Evolutionary conservation across 768 basidiomycete genomes (phyloP).

Genomic region (Exidia glandulosa): DNA sequence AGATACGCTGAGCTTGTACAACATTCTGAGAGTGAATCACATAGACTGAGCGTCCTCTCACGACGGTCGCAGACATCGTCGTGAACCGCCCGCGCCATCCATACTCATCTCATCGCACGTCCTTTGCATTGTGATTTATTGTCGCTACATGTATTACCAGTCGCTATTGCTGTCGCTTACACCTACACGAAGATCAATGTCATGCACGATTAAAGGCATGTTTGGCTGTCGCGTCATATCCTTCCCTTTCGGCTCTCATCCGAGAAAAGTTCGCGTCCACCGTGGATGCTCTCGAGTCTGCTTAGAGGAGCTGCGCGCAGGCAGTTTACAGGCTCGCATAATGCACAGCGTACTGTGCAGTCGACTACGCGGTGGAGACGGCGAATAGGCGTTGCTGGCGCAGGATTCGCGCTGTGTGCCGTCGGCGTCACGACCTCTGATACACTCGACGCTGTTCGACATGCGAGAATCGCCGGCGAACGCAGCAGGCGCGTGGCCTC

Average conservation of each 20-base stretch:
- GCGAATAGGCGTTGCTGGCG: background rate
- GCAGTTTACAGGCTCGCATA: background rate
- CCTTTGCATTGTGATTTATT: background rate
- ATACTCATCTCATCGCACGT: background rate
- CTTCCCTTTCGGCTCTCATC: background rate
- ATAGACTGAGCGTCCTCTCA: background rate
- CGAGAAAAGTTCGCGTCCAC: background rate
- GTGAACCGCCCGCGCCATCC: background rate
- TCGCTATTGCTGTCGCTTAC: background rate
- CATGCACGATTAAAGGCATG: too few species aligned
- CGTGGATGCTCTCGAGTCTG: background rate
- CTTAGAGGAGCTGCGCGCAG: background rate
- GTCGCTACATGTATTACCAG: background rate
- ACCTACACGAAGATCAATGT: background rate
- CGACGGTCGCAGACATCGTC: background rate
- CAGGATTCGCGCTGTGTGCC: background rate
- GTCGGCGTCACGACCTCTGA: constrained; percentile 38
- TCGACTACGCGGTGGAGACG: background rate
- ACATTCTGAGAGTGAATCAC: constrained; percentile 15
- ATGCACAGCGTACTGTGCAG: background rate
- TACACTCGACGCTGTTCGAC: constrained; percentile 60
- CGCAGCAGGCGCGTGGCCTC: constrained; percentile 75
- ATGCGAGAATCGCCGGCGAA: constrained; percentile 57
- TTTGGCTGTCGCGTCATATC: too few species aligned
- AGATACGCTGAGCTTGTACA: constrained; percentile 72